Percentiles rank a stretch among this genome's conserved stretches.
Evolutionary conservation across 352 stramenopile genomes (phyloP).

Genomic region (Phytophthora sojae): DNA sequence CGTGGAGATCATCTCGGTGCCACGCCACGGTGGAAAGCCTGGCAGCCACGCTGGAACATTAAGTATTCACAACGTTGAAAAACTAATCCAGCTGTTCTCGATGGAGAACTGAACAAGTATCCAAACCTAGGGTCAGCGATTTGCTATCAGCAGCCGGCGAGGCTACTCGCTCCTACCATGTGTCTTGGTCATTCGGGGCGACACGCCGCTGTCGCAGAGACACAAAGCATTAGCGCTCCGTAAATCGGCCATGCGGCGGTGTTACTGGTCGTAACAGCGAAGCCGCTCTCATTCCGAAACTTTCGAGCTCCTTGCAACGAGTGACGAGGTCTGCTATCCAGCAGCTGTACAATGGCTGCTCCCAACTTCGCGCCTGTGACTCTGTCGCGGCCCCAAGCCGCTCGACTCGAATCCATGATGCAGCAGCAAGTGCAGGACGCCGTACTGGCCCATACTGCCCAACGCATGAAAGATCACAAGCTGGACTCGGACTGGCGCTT

Average conservation of each 20-base stretch:
- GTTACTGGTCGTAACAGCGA: conserved; percentile 2
- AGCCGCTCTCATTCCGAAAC: conserved; percentile 27
- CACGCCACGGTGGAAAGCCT: no score
- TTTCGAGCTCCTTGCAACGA: conserved; percentile 22
- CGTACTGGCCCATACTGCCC: conserved; percentile 37
- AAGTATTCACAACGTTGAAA: background rate
- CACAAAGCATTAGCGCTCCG: conserved; percentile 7
- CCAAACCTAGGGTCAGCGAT: background rate
- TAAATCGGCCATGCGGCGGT: background rate
- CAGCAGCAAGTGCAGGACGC: conserved; percentile 56
- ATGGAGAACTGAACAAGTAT: conserved; percentile 4
- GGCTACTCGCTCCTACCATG: conserved; percentile 14
- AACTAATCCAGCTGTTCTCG: background rate
- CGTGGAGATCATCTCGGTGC: no score
- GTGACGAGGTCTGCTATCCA: conserved; percentile 1
- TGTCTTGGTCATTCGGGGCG: conserved; percentile 25
- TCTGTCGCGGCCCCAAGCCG: conserved; percentile 33
- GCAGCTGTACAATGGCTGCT: conserved; percentile 7
- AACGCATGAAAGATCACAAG: conserved; percentile 24
- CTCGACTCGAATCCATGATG: conserved; percentile 49
- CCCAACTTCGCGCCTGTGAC: conserved; percentile 38
- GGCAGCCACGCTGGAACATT: no score
- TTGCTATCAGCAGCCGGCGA: background rate
- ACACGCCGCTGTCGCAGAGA: conserved; percentile 28
- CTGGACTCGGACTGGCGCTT: conserved; percentile 54